Percentiles rank a stretch among this genome's conserved stretches.
Conservation (phyloP, 768 basidiomycete genomes). For the Chiua virens region DNA sequence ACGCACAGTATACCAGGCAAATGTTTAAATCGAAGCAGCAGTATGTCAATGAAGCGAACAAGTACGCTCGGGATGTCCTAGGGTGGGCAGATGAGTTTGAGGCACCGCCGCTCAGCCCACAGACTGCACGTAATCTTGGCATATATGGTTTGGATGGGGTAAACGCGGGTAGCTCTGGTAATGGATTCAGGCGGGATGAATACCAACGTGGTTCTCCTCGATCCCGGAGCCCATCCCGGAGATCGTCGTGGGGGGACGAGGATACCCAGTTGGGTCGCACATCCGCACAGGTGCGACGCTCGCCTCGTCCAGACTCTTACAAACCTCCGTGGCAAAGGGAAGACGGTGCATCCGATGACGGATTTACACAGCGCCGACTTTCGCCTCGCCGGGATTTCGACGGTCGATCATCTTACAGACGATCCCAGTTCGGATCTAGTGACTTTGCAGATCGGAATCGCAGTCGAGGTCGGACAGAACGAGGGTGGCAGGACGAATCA, state of each 20-base stretch:
- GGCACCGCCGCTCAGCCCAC: slow-evolving; percentile 41
- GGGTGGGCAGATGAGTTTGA: slow-evolving; percentile 36
- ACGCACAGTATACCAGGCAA: slow-evolving; percentile 40
- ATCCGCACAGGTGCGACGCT: slow-evolving; percentile 1
- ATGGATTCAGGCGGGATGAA: neutral
- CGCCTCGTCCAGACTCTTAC: slow-evolving; percentile 1
- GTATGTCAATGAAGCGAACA: slow-evolving; percentile 42
- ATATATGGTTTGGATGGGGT: slow-evolving; percentile 38
- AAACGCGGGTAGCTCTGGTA: slow-evolving; percentile 8
- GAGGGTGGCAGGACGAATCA: neutral
- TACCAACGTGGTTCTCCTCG: slow-evolving; percentile 5
- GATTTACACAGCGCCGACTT: neutral
- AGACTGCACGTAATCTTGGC: slow-evolving; percentile 51
- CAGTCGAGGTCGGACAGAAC: slow-evolving; percentile 2
- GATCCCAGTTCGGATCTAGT: slow-evolving; percentile 3
- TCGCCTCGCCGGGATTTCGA: slow-evolving; percentile 1
- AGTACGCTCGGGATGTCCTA: slow-evolving; percentile 35
- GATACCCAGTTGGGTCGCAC: neutral
- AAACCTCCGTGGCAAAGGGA: slow-evolving; percentile 1
- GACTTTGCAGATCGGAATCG: slow-evolving; percentile 3
- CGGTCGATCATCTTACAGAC: slow-evolving; percentile 4
- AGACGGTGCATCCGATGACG: neutral
- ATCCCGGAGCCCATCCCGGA: neutral
- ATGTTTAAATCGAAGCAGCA: slow-evolving; percentile 39
- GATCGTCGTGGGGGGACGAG: slow-evolving; percentile 11